These are phyloP conservation scores for Ascochyta viciae-villosae DNA, from an alignment of 2,329 filamentous ascomycete species.

Conservation along the genomic window DNA sequence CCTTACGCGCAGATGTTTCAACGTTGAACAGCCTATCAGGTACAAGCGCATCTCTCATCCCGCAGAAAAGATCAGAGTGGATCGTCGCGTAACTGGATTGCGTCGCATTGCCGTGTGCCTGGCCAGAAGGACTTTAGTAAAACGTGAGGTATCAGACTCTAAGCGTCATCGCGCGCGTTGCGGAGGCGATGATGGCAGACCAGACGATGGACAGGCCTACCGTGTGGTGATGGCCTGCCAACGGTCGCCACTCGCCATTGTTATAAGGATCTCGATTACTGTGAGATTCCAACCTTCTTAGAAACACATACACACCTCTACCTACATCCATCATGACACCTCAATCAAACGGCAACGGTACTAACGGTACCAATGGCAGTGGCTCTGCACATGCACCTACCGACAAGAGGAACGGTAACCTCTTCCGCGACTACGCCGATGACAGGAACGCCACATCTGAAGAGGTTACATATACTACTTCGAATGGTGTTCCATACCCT, in stretches of 20 bases:
- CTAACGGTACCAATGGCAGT: constrained; percentile 7
- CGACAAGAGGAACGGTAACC: constrained; percentile 44
- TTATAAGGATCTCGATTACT: constrained; percentile 3
- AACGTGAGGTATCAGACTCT: constrained; percentile 10
- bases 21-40: constrained; percentile 19
- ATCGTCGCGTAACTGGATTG: constrained; percentile 12
- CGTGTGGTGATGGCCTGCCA: background rate
- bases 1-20: background rate
- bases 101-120: constrained; percentile 15
- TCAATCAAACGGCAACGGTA: constrained; percentile 8
- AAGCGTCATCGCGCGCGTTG: constrained; percentile 28
- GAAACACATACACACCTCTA: background rate
- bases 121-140: constrained; percentile 14
- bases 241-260: background rate
- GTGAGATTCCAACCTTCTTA: no score
- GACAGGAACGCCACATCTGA: constrained; percentile 54
- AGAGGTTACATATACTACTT: constrained; percentile 61
- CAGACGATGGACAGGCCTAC: constrained; percentile 4
- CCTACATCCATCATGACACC: constrained; percentile 7
- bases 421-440: constrained; percentile 53
- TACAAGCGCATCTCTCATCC: constrained; percentile 13
- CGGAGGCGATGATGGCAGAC: constrained; percentile 19
- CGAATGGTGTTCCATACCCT: constrained; percentile 63
- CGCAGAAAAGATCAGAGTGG: constrained; percentile 17
- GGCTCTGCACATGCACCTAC: constrained; percentile 25